Evolutionary conservation across 257 asterid species (phyloP), one percentile per base, ranked within the genome.

Genomic region (Echites panduratus): DNA sequence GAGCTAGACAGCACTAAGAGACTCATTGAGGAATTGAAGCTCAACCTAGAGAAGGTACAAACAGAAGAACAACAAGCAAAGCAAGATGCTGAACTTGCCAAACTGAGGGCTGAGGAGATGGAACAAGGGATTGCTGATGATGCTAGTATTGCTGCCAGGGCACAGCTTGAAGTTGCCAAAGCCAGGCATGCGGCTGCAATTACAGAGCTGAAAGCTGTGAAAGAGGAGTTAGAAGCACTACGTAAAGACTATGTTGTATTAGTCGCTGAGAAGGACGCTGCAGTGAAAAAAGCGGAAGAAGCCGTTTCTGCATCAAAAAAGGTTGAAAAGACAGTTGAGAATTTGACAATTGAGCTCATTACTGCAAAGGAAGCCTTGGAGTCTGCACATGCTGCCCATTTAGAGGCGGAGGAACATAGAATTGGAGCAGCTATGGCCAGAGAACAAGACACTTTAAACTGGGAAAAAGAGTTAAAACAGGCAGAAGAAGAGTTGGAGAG

Each of bases 11-110:
- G 86, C 87, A 89, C 96, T 26, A 90, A 87, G 73, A 80, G 97
- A 73, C 91, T 85, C 8, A 80, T 95, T 6, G 99, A 95, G 79
- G 99, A 92, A 76, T 58, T 95, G 77, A 95, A 95, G 82, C 96
- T 95, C 52, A 92, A 88, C 74, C 88, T 95, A 29, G 99, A 95
- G 83, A 82, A 90, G 83, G 92, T 94, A 35, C 96, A 90, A 78
- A 92, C 86, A 1, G 97, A 95, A 79, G 98, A 95, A 64, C 87
- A 90, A 66, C 96, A 95, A 81, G 96, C 99, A 38, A 92, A 84
- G 80, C 98, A 95, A 78, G 99, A 92, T 79, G 83, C 97, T 13
- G 99, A 95, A 67, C 97, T 92, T 22, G 96, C 97, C 56, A 89
- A 79, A 73, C 96, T 92, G 29, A 78, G 97, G 71, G 88, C 89